These are phyloP conservation scores for Echinosophora koreensis DNA, from an alignment of 306 rosid species.

Conservation along the genomic window DNA sequence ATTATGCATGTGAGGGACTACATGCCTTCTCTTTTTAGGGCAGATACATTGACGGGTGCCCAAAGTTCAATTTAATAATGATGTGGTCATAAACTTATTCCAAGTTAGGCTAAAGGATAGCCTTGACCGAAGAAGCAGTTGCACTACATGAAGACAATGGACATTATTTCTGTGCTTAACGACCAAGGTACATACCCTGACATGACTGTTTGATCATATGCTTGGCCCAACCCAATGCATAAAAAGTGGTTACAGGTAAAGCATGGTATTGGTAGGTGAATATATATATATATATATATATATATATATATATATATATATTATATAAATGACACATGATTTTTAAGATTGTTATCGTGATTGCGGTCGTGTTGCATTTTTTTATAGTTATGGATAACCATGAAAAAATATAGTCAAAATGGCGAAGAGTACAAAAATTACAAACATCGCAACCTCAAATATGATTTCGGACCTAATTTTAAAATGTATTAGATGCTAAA, in stretches of 20 bases:
- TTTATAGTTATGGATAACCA: no score
- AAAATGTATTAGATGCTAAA: not conserved
- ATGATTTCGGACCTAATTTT: no score
- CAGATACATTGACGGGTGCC: conserved; percentile 22
- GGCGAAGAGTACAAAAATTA: no score
- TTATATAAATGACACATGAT: no score
- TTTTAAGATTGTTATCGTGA: no score
- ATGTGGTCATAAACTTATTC: not conserved
- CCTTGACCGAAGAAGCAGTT: conserved; percentile 18
- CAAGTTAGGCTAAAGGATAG: conserved; percentile 27
- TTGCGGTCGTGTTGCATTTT: no score
- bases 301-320: not conserved
- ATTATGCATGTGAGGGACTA: conserved; percentile 19
- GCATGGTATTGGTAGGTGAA: not conserved
- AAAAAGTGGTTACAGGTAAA: conserved; percentile 14
- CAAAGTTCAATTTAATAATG: conserved; percentile 30
- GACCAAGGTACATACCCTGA: not conserved
- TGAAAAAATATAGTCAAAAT: no score
- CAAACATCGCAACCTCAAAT: no score
- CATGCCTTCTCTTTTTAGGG: conserved; percentile 36
- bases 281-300: not conserved
- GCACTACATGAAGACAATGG: conserved; percentile 13
- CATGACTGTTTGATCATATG: not conserved
- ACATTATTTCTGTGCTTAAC: conserved; percentile 23
- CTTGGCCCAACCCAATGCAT: not conserved